phyloP scores from a whole-genome alignment of 176 grass and related monocot genomes.

The Elymus sibiricus region DNA sequence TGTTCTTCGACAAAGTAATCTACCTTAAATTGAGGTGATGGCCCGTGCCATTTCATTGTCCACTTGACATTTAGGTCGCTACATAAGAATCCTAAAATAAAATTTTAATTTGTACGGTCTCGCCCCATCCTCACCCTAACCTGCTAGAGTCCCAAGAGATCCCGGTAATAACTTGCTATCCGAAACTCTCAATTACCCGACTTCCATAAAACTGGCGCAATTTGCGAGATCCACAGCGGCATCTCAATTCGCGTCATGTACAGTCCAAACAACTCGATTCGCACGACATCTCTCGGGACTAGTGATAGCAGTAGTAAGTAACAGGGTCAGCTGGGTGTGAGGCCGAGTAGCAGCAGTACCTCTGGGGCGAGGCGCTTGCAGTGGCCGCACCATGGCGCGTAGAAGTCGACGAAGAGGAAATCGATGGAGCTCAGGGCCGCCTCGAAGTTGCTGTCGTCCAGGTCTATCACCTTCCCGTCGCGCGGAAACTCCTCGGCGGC shows the following conservation, averaged over 20 bases:
- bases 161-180: slow-evolving; percentile 7
- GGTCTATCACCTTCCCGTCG: slow-evolving; percentile 88
- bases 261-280: slow-evolving; percentile 19
- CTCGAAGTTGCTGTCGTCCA: slow-evolving; percentile 84
- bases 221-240: slow-evolving; percentile 22
- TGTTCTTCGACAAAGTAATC: slow-evolving; percentile 10
- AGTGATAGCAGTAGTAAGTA: background rate
- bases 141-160: slow-evolving; percentile 18
- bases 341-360: slow-evolving; percentile 26
- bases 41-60: background rate
- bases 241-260: background rate
- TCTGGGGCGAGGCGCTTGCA: slow-evolving; percentile 91
- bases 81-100: slow-evolving; percentile 4
- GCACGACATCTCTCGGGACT: slow-evolving; percentile 18
- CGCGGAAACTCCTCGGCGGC: slow-evolving; percentile 50
- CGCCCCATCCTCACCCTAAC: background rate
- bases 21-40: background rate
- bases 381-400: slow-evolving; percentile 93
- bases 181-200: background rate
- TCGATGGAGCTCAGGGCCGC: slow-evolving; percentile 69
- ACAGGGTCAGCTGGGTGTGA: background rate
- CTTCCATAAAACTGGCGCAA: background rate
- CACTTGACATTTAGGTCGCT: background rate
- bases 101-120: background rate
- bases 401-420: slow-evolving; percentile 91